Conservation (phyloP, 2,329 filamentous ascomycete species). For the Colletotrichum sp. region DNA sequence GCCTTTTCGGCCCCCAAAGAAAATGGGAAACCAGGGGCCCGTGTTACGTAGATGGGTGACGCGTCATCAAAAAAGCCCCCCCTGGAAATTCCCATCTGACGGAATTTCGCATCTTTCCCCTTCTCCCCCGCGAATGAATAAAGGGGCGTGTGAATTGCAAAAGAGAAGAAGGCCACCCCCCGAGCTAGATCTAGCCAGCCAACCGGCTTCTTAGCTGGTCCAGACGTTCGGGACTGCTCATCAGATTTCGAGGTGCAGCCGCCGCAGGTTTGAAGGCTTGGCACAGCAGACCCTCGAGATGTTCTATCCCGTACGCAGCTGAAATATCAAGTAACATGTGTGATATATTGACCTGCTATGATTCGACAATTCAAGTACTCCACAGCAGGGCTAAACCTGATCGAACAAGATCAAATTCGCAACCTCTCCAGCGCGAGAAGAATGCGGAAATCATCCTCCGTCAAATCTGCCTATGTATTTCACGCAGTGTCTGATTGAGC, state of each 20-base stretch:
- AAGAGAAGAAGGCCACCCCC: neutral
- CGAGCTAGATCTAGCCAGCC: neutral
- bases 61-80: neutral
- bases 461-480: neutral
- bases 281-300: neutral
- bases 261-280: neutral
- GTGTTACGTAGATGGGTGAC: slow-evolving; percentile 11
- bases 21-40: neutral
- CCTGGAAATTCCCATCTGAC: neutral
- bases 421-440: neutral
- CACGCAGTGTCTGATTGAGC: neutral
- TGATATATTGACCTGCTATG: neutral
- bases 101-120: neutral
- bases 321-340: neutral
- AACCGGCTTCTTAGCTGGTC: neutral
- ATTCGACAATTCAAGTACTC: neutral
- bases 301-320: neutral
- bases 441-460: neutral
- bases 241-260: neutral
- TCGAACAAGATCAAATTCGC: neutral
- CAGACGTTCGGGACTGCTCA: neutral
- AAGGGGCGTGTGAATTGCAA: neutral
- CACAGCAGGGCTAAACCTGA: neutral
- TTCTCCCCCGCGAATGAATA: neutral
- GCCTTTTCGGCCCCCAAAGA: slow-evolving; percentile 8